Evolutionary conservation across 441 rosid genomes (phyloP), one percentile per base, ranked within the genome.

Genomic region (Arabidopsis hybrid): DNA sequence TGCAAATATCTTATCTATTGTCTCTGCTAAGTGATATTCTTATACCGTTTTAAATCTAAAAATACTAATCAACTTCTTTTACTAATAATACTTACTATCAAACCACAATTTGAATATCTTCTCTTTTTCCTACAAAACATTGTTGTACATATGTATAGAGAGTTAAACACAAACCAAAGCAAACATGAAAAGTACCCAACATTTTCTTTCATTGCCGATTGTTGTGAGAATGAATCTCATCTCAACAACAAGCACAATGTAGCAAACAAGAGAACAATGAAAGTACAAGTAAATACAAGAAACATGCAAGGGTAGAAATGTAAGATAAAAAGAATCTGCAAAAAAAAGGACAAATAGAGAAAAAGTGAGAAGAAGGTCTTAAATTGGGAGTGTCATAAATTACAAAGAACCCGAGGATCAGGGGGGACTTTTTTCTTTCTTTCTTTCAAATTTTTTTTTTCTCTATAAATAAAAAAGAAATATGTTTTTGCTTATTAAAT

Each of bases 371-470:
- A 65, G 58, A 65, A 36, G 57, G 73, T 69, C 67, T 70, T 70
- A 49, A 76, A 76, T 81, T 77, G 72, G 83, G 83, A 83, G 87
- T 75, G 85, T 65, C 79, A 87, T 87, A 77, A 81, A 83, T 79
- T 50, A 81, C 86, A 78, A 82, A 81, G 76, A 79, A 78, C 87
- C 86, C 90, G 79, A 72, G 76, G 80, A 77, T 77, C 76, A 77
- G 71, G 80, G 80, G 76, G 36, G 80, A 65, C 76, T 77, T 65
- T 65, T 32, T 7, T 50, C 7, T 38, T 38, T 4, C 1, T 4
- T 32, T 38, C n/a, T n/a, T 43, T 35, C 6, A 21, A 21, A 21
- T 21, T 10, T 11, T 39, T 21, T 5, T 34, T 8, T 32, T n/a
- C 1, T 47, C 13, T 21, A 21, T 31, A 31, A 3, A 31, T 29